These are phyloP conservation scores for Lepraria neglecta DNA, from an alignment of 495 filamentous ascomycete genomes.

Conservation along the genomic window DNA sequence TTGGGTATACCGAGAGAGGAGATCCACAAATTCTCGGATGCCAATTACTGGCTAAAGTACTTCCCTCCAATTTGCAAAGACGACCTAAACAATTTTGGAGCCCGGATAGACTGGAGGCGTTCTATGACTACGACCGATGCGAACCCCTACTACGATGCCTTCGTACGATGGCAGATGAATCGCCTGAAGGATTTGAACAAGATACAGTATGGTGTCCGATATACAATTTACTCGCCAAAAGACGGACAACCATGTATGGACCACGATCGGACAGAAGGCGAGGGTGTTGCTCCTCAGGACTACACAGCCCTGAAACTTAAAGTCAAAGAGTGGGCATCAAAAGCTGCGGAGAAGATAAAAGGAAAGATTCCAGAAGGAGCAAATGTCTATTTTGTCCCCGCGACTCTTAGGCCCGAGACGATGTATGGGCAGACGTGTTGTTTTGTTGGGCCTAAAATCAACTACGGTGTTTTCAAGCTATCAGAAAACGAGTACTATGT, in stretches of 20 bases:
- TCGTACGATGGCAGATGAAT: constrained; percentile 97
- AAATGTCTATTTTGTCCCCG: constrained; percentile 82
- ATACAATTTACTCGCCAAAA: constrained; percentile 93
- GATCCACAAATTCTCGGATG: constrained; percentile 86
- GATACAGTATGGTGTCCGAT: constrained; percentile 89
- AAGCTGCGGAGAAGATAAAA: constrained; percentile 58
- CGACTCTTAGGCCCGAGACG: constrained; percentile 89
- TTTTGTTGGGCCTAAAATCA: constrained; percentile 86
- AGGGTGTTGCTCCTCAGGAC: constrained; percentile 84
- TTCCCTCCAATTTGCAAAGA: constrained; percentile 78
- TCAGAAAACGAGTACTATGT: constrained; percentile 80
- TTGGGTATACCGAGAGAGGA: constrained; percentile 76
- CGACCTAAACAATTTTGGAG: constrained; percentile 77
- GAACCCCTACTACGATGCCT: constrained; percentile 94
- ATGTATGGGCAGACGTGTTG: constrained; percentile 98
- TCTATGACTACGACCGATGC: constrained; percentile 92
- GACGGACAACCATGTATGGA: constrained; percentile 98
- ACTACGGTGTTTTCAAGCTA: constrained; percentile 84
- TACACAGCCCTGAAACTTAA: constrained; percentile 88
- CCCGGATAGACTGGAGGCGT: constrained; percentile 85
- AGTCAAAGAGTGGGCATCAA: constrained; percentile 78
- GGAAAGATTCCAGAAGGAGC: constrained; percentile 70
- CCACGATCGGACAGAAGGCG: constrained; percentile 86
- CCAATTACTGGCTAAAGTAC: constrained; percentile 77
- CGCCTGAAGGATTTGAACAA: constrained; percentile 82